Evolutionary conservation across 140 eudicot species (phyloP).

Genomic region (Senecio squalidus): DNA sequence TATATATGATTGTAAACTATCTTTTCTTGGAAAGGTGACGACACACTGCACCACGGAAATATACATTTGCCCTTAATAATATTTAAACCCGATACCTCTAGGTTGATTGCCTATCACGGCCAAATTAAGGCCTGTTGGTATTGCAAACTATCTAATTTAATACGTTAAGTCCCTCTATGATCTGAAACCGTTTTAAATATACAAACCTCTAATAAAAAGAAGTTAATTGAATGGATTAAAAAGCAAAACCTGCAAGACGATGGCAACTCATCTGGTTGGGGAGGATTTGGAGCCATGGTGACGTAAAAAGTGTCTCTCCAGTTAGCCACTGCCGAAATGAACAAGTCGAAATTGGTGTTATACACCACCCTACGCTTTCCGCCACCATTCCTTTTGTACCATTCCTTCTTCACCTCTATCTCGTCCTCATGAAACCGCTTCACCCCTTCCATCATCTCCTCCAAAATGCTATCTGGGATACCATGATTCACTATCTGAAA

Average conservation of each 20-base stretch:
- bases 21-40: no score
- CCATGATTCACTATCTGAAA: background rate
- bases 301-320: background rate
- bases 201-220: background rate
- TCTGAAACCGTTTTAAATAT: background rate
- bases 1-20: no score
- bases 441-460: slow-evolving; percentile 26
- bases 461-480: background rate
- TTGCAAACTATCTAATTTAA: no score
- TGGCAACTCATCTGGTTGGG: background rate
- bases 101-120: no score
- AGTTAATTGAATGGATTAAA: background rate
- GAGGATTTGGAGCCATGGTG: slow-evolving; percentile 7
- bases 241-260: background rate
- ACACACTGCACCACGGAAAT: no score
- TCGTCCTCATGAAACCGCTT: slow-evolving; percentile 28
- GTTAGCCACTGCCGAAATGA: background rate
- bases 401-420: slow-evolving; percentile 24
- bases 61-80: no score
- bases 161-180: no score
- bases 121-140: no score
- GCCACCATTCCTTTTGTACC: slow-evolving; percentile 24
- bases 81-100: no score
- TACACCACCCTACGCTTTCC: background rate
- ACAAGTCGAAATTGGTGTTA: background rate